Base-by-base conservation (phyloP, 2,329 filamentous ascomycete species). In the Sporothrix protearum region DNA sequence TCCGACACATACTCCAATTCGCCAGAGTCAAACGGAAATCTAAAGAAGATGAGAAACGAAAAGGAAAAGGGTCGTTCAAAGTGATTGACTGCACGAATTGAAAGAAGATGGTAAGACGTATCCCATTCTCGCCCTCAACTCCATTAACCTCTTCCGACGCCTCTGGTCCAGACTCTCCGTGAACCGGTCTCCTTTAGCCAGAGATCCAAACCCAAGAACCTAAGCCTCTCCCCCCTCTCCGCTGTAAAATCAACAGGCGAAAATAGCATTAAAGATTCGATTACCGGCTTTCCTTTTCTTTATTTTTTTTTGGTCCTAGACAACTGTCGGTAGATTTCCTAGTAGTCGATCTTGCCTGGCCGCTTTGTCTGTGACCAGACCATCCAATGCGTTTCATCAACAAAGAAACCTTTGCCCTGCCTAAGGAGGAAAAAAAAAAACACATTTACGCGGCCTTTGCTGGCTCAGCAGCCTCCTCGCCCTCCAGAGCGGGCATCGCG, bases 401-500 rank as follows among this genome's bases (percentile, higher is more conserved):
- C n/a, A n/a, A n/a, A n/a, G n/a, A n/a, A n/a, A n/a, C n/a, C n/a
- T n/a, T n/a, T n/a, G n/a, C n/a, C n/a, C n/a, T n/a, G n/a, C n/a
- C n/a, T n/a, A n/a, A n/a, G n/a, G n/a, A n/a, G n/a, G n/a, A n/a
- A n/a, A n/a, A n/a, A n/a, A n/a, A n/a, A n/a, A n/a, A n/a, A n/a
- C n/a, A n/a, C 9, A n/a, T 49, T 66, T 73, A 74, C 55, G 71
- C 73, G 28, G 49, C 12, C 69, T 71, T 55, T 57, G 70, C 61
- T n/a, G 33, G 42, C 45, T 78, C 82, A 53, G 77, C 77, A 68
- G 79, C 79, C 22, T 75, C 76, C 16, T 78, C 88, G 36, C 86
- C 89, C 80, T 92, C 91, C 67, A 96, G 88, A 76, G 88, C 88
- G 72, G 94, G 93, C 89, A 97, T 94, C n/a, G n/a, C n/a, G n/a